Percentiles rank a stretch among this genome's conserved stretches.
Conservation (phyloP, 164 flowering plant species). For the Chimonanthus salicifolius region DNA sequence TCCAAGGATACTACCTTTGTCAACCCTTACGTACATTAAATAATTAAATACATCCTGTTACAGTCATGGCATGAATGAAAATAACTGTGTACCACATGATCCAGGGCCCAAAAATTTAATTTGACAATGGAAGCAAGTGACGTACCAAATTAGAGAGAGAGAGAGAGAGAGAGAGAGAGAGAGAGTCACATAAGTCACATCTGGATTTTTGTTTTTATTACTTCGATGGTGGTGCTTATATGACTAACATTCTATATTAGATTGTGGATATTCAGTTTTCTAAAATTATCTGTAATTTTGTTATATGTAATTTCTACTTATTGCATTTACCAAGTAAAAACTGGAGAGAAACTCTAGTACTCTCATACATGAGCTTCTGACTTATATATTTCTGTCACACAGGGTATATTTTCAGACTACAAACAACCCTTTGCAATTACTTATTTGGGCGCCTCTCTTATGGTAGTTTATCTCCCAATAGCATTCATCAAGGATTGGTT, state of each 20-base stretch:
- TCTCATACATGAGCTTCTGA: not conserved
- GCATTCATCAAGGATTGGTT: conserved; percentile 86
- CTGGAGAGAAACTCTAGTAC: not conserved
- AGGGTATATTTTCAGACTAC: conserved; percentile 76
- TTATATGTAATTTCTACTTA: not conserved
- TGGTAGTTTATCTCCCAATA: conserved; percentile 91
- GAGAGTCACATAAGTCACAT: no score
- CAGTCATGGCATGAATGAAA: no score
- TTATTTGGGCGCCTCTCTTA: conserved; percentile 92
- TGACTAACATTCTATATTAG: not conserved
- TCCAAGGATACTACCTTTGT: no score
- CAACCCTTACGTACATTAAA: no score
- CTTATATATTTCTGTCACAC: conserved; percentile 15
- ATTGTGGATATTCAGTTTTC: not conserved
- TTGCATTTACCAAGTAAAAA: not conserved
- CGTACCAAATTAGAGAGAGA: no score
- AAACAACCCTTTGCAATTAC: conserved; percentile 97
- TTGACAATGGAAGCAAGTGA: no score
- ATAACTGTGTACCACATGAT: no score
- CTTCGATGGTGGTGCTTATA: no score
- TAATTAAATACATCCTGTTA: no score
- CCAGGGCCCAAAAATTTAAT: no score
- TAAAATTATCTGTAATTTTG: not conserved
- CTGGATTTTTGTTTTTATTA: no score
- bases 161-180: no score